A percentile compares a stretch with the other conserved stretches of the same genome.
These are phyloP conservation scores for Hibiscus trionum DNA, from an alignment of 345 rosid genomes.

Conservation along the genomic window DNA sequence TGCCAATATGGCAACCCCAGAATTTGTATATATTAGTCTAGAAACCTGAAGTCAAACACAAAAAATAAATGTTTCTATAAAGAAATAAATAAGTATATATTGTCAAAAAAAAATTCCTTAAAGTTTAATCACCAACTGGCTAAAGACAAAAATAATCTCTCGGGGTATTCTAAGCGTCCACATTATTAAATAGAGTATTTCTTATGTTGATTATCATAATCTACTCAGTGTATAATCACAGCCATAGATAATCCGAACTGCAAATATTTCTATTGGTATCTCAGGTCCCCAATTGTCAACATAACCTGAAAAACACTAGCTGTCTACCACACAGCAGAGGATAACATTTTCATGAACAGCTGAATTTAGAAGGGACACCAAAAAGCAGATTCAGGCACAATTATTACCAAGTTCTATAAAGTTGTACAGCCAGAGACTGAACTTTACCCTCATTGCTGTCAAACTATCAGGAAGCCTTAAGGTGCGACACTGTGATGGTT, in stretches of 20 bases:
- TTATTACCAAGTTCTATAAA: not conserved
- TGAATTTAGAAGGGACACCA: not conserved
- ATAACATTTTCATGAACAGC: not conserved
- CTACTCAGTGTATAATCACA: not conserved
- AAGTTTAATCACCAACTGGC: not conserved
- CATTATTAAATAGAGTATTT: not conserved
- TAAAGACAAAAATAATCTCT: not conserved
- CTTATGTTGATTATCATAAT: not conserved
- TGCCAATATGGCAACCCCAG: constrained; percentile 69
- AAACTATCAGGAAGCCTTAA: constrained; percentile 56
- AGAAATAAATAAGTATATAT: not conserved
- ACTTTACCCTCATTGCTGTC: constrained; percentile 49
- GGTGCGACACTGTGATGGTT: constrained; percentile 63
- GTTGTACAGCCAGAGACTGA: not conserved
- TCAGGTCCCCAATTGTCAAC: not conserved
- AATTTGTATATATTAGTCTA: constrained; percentile 68
- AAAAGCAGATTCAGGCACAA: not conserved
- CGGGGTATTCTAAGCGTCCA: not conserved
- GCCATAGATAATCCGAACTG: not conserved
- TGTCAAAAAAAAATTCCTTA: not conserved
- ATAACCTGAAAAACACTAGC: not conserved
- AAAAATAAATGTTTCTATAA: not conserved
- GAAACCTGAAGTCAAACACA: constrained; percentile 36
- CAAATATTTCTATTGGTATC: not conserved
- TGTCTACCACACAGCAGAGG: not conserved